Evolutionary conservation across 306 rosid genomes (phyloP).

Genomic region (Betula pendula): DNA sequence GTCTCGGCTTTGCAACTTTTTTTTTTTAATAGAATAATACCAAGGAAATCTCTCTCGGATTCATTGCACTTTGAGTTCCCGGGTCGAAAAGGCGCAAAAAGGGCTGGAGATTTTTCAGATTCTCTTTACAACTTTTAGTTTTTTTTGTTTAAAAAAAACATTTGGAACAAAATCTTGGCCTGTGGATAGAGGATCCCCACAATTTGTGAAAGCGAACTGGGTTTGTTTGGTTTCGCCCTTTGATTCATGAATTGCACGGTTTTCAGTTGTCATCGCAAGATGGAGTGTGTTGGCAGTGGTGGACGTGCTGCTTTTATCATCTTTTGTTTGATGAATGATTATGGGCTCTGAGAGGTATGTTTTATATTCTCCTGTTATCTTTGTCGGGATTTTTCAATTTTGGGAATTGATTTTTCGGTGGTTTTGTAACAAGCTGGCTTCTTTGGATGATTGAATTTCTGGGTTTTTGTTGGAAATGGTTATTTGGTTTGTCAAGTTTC

Average conservation of each 20-base stretch:
- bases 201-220: constrained; percentile 42
- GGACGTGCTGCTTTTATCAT: constrained; percentile 54
- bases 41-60: constrained; percentile 34
- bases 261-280: constrained; percentile 41
- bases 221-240: constrained; percentile 37
- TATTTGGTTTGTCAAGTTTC: constrained; percentile 6
- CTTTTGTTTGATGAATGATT: constrained; percentile 47
- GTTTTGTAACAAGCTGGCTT: constrained; percentile 1
- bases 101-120: constrained; percentile 31
- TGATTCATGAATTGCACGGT: constrained; percentile 42
- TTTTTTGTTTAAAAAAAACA: background rate
- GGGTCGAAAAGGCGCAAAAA: constrained; percentile 14
- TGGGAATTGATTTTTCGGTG: constrained; percentile 4
- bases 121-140: background rate
- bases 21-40: constrained; percentile 17
- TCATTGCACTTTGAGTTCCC: constrained; percentile 30
- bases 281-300: constrained; percentile 39
- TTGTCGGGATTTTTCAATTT: background rate
- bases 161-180: constrained; percentile 30
- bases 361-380: background rate
- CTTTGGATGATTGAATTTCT: constrained; percentile 28
- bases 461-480: constrained; percentile 4
- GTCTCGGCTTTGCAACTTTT: constrained; percentile 1
- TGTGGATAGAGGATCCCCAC: constrained; percentile 57
- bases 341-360: constrained; percentile 48